Conservation (phyloP, 2,329 filamentous ascomycete species). For the Sarocladium oryzae region DNA sequence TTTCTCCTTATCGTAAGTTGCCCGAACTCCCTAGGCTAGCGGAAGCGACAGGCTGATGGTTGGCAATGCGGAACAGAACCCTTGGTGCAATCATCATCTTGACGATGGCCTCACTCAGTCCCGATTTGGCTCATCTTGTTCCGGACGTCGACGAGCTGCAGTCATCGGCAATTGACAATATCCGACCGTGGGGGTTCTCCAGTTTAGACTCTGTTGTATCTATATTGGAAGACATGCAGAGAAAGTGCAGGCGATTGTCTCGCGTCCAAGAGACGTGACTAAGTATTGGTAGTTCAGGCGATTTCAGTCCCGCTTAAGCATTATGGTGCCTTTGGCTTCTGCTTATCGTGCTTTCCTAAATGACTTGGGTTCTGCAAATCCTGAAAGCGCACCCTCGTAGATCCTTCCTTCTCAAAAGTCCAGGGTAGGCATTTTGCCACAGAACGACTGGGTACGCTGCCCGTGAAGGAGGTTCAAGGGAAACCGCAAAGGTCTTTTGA, state of each 20-base stretch:
- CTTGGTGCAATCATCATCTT: conserved; percentile 25
- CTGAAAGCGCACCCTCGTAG: too few relatives aligned
- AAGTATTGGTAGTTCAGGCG: too few relatives aligned
- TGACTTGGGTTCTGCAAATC: too few relatives aligned
- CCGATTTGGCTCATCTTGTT: conserved; percentile 19
- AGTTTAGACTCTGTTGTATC: conserved; percentile 22
- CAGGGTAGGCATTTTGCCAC: too few relatives aligned
- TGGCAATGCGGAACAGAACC: conserved; percentile 15
- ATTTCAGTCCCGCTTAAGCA: too few relatives aligned
- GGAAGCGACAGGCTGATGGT: neutral
- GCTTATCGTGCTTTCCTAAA: too few relatives aligned
- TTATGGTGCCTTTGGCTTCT: too few relatives aligned
- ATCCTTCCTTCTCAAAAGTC: too few relatives aligned
- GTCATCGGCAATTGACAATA: conserved; percentile 20
- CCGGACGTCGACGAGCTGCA: conserved; percentile 24
- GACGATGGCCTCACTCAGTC: conserved; percentile 23
- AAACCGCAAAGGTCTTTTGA: neutral
- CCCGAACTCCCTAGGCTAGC: neutral
- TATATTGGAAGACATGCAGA: conserved; percentile 22
- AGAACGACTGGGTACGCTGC: neutral
- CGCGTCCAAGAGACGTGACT: conserved; percentile 12
- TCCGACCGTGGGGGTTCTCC: conserved; percentile 21
- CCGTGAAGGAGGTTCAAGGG: neutral
- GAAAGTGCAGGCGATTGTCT: conserved; percentile 19
- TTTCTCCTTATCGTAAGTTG: conserved; percentile 23